Base-by-base conservation (phyloP, 768 basidiomycete species). In the Artomyces pyxidatus region DNA sequence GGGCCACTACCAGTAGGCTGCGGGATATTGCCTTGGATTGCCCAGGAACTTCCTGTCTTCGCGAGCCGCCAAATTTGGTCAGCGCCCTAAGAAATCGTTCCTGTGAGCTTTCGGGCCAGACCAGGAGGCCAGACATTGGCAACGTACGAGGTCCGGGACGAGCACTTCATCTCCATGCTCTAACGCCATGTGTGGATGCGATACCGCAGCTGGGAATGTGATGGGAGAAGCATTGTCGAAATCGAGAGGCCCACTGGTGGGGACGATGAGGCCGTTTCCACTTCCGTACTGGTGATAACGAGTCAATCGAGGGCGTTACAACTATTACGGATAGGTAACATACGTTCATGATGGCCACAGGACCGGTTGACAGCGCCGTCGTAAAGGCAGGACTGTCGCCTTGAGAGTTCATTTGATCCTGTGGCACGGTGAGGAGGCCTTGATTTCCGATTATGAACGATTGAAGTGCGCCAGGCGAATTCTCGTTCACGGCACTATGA, bases 61-160 rank as follows among this genome's bases (percentile, higher is more conserved):
- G 68, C 71, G 3, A 86, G 67, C 32, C 85, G 70, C 82, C 84
- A 88, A 48, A 86, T 76, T 50, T 71, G 81, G 63, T 87, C 84
- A 1, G 63, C 75, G 23, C 85, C 84, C 82, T 84, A 47, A 19
- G 9, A 4, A 51, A 12, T 9, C 17, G 26, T 26, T 1, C 22
- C 17, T 27, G 14, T 3, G 27, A 40, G 3, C 42, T 22, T 7
- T 4, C 27, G 16, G 41, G 27, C 47, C 19, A 25, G 17, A 16
- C 14, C 14, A 25, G 16, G 12, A 35, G n/a, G 12, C 38, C 3
- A 25, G 23, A 7, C 26, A 10, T 39, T n/a, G n/a, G n/a, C n/a
- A 27, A 61, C 74, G 46, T 47, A 83, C 83, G 60, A 84, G 67
- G 64, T 85, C 85, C 0, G 83, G 76, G 7, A 86, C 68, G 53